Conservation (phyloP, 306 rosid genomes). For the Acacia confusa region DNA sequence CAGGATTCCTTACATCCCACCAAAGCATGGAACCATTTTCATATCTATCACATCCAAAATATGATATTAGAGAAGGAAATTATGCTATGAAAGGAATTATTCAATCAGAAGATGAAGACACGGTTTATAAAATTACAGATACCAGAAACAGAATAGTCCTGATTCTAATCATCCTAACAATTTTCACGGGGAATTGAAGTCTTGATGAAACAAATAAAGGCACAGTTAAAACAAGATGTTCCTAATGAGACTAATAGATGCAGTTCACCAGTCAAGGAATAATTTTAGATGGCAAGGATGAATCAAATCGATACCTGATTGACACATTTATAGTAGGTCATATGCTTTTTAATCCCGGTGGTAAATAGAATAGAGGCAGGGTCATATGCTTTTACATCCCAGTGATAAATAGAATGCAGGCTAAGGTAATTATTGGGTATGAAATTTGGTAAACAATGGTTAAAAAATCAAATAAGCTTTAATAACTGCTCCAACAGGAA, state of each 20-base stretch:
- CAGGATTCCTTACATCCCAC: conserved; percentile 88
- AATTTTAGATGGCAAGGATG: neutral
- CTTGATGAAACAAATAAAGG: neutral
- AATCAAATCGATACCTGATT: neutral
- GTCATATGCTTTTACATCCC: neutral
- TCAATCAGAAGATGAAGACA: neutral
- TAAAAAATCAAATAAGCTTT: neutral
- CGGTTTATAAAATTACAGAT: conserved; percentile 8
- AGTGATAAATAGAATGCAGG: neutral
- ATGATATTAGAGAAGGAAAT: conserved; percentile 20
- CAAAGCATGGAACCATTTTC: conserved; percentile 90
- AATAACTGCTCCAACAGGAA: neutral
- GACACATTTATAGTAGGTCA: neutral
- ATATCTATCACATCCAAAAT: conserved; percentile 51
- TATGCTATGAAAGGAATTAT: conserved; percentile 3
- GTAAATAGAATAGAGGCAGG: neutral
- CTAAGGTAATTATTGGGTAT: neutral
- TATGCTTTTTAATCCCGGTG: neutral
- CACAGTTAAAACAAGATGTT: neutral
- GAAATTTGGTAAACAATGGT: neutral
- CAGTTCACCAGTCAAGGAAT: neutral
- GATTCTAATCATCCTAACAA: neutral
- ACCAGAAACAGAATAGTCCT: neutral
- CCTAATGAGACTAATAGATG: neutral
- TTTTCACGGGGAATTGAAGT: neutral